Evolutionary conservation across 2,329 filamentous ascomycete species (phyloP), one percentile per base, ranked within the genome.

Genomic region (Penicillium sp.): DNA sequence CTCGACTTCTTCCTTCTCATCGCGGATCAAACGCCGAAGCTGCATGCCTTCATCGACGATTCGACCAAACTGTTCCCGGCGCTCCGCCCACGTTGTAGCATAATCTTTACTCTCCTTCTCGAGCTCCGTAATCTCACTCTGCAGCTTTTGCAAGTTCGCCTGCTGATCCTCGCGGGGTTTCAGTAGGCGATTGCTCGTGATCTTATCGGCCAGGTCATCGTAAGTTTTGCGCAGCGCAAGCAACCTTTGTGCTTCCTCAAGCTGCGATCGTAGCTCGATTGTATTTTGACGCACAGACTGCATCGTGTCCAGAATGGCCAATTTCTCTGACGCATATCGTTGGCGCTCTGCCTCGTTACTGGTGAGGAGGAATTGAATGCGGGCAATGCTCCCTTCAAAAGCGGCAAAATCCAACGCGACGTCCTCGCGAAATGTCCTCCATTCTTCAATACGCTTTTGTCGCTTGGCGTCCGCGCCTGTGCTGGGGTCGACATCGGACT

Each of bases 1-100:
- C 70, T 95, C 90, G 0, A 93, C 88, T 70, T 95, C 90, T 66
- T 95, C 90, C 72, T 95, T 95, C 75, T 96, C 91, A 62, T 95
- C 90, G 51, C 90, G 83, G 62, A 97, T 95, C 66, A 94, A 77
- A 42, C 88, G 79, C 49, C 90, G 77, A 66, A 97, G 78, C 54
- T 88, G 78, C 80, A 87, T 86, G n/a, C 89, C 89, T 73, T 96
- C 91, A 50, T 90, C 87, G 65, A 95, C 87, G 61, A 97, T 90
- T 47, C 82, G 80, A 49, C 85, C 87, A 68, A 96, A 95, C 69
- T 95, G 89, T 58, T 89, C 86, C 53, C 86, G 77, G 35, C 91
- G 79, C 69, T 95, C 90, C 37, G 80, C 76, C 90, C 90, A 96
- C 0, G 88, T 93, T 55, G 78, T 80, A 42, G 82, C 85, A 66